Evolutionary conservation across 2,329 filamentous ascomycete species (phyloP).

Genomic region (Cladosporium halotolerans): DNA sequence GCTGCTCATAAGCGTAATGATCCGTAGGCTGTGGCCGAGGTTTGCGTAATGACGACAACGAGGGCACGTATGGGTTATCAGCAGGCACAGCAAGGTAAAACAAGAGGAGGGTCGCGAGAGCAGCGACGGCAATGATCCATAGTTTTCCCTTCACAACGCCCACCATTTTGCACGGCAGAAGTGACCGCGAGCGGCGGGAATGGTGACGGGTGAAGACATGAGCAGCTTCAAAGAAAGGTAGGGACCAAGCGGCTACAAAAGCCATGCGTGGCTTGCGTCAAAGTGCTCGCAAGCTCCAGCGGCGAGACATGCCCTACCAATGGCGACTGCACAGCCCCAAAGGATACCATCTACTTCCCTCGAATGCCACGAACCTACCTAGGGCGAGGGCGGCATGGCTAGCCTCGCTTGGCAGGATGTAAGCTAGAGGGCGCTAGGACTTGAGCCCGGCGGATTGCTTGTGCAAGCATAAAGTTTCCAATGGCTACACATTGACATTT

Average conservation of each 20-base stretch:
- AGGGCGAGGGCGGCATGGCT: background rate
- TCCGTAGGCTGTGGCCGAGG: background rate
- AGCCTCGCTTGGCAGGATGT: background rate
- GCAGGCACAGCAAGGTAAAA: background rate
- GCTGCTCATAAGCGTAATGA: background rate
- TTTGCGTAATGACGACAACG: background rate
- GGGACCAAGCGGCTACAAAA: background rate
- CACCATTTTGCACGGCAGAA: background rate
- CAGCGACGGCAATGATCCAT: background rate
- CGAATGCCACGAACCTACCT: background rate
- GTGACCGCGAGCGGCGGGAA: background rate
- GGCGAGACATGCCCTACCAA: background rate
- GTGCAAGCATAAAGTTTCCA: background rate
- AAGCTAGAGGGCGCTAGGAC: background rate
- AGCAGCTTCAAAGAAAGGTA: background rate
- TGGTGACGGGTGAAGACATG: background rate
- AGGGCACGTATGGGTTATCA: background rate
- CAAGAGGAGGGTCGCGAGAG: background rate
- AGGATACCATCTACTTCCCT: background rate
- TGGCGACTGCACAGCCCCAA: background rate
- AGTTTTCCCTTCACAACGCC: background rate
- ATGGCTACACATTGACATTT: too few relatives aligned
- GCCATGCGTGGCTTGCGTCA: background rate
- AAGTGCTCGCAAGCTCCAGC: background rate
- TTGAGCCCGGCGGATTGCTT: background rate